Evolutionary conservation across 306 rosid species (phyloP), one percentile per base, ranked within the genome.

Genomic region (Carpinus fangiana): DNA sequence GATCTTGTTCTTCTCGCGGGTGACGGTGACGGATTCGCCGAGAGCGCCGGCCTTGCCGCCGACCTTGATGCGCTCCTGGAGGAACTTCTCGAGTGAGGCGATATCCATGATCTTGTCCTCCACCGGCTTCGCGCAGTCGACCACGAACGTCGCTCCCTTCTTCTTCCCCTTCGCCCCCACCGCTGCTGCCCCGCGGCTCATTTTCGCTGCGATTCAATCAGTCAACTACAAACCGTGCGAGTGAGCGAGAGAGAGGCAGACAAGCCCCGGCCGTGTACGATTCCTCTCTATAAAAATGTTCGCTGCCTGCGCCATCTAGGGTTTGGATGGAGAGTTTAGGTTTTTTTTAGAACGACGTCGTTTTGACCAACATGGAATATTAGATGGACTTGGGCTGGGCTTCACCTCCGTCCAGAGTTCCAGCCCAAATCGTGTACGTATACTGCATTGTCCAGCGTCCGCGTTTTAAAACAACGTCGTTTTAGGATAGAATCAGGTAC

Each of bases 21-120:
- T 77, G 45, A 90, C 87, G 16, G 87, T 81, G 59, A 90, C 86
- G 2, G 90, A 69, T 41, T 90, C 95, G 2, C 95, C 95, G 6
- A 90, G 87, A 51, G 92, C 92, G 2, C 95, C 92, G 2, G 99
- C 98, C 76, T 95, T 95, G 20, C 98, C 97, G 41, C 97, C 98
- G 4, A 95, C 98, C 85, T 95, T 93, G 76, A 95, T 93, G 81
- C 99, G 86, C 87, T 91, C 99, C 75, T 90, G 98, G 51, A 95
- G 97, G 72, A 95, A 93, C 87, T 95, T 93, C 86, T 95, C 98
- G 0, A 95, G 89, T 1, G 99, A 93, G 2, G 98, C 98, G 87
- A 95, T 86, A 78, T 95, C 99, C 99, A 95, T 95, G 83, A 95
- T 95, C 90, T 93, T 93, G 72, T 95, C 98, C 70, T 95, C 98